phyloP scores from a whole-genome alignment of 2,329 filamentous ascomycete species.

The Penicillium hesseltinei region DNA sequence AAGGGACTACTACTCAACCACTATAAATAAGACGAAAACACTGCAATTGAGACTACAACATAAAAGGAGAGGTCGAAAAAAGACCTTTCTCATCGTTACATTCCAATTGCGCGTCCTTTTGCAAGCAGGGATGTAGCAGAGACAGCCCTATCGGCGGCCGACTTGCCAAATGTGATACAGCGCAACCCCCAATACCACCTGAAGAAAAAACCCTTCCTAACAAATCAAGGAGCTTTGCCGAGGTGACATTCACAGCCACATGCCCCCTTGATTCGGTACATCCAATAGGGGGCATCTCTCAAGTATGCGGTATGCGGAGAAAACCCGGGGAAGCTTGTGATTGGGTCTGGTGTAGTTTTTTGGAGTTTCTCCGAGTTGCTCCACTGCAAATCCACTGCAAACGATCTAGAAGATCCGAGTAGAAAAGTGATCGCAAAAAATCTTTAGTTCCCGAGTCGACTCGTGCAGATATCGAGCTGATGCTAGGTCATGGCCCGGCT shows the following conservation, averaged over 20 bases:
- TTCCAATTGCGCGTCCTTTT: slow-evolving; percentile 18
- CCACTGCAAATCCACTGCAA: slow-evolving; percentile 2
- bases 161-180: slow-evolving; percentile 3
- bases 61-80: not conserved
- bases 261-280: not conserved
- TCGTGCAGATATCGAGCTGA: no score
- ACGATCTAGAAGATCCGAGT: not conserved
- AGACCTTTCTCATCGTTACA: slow-evolving; percentile 7
- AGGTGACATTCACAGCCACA: slow-evolving; percentile 2
- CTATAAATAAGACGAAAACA: not conserved
- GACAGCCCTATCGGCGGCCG: slow-evolving; percentile 6
- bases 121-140: slow-evolving; percentile 5
- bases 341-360: not conserved
- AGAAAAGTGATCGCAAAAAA: not conserved
- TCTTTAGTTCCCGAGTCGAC: not conserved
- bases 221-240: slow-evolving; percentile 4
- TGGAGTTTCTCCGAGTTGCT: not conserved
- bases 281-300: not conserved
- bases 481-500: no score
- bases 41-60: not conserved
- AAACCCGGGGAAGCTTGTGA: slow-evolving; percentile 5
- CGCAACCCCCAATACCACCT: not conserved
- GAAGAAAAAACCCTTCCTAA: not conserved
- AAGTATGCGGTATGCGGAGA: slow-evolving; percentile 7
- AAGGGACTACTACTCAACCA: not conserved